Evolutionary conservation across 371 early-diverging fungal genomes (phyloP), one percentile per base, ranked within the genome.

Genomic region (Saksenaea vasiformis): DNA sequence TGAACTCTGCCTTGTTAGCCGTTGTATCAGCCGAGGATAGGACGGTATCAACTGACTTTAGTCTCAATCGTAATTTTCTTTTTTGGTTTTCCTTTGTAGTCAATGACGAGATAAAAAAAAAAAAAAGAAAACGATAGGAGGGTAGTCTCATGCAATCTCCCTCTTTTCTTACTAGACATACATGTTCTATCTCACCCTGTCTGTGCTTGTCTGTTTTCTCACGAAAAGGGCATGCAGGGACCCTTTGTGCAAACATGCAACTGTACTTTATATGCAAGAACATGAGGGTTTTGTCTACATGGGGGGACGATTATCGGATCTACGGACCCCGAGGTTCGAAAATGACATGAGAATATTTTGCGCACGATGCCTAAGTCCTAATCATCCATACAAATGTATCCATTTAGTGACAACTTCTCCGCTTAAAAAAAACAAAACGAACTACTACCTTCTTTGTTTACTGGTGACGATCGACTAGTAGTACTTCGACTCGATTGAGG

Each of bases 241-340:
- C 51, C 51, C 51, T 47, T 47, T 47, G 17, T 47, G 51, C 51
- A 22, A 47, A 47, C 51, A 47, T 47, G 51, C 51, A 47, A 47
- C 51, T 47, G 51, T 47, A 47, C 51, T 47, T 47, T 47, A 47
- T 47, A 47, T 47, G 51, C 31, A 62, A 54, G 54, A 41, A 62
- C 37, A 56, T 56, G 37, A 36, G 31, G 56, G 31, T 56, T 35
- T 56, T 56, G 56, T 31, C 37, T 56, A 56, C 35, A 54, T 57
- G 61, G 43, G 54, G 62, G 54, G 59, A 34, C 8, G 60, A 44
- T 27, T 59, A 59, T 60, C 64, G 61, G 58, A 59, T 41, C 47
- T 27, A 47, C 64, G 62, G 62, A 69, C 66, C 13, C 67, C 53
- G 56, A 67, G 70, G 57, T 67, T 66, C 14, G 64, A 62, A 53